These are phyloP conservation scores for Sanghuangporus weigelae DNA, from an alignment of 1,284 basidiomycete species.

Conservation along the genomic window DNA sequence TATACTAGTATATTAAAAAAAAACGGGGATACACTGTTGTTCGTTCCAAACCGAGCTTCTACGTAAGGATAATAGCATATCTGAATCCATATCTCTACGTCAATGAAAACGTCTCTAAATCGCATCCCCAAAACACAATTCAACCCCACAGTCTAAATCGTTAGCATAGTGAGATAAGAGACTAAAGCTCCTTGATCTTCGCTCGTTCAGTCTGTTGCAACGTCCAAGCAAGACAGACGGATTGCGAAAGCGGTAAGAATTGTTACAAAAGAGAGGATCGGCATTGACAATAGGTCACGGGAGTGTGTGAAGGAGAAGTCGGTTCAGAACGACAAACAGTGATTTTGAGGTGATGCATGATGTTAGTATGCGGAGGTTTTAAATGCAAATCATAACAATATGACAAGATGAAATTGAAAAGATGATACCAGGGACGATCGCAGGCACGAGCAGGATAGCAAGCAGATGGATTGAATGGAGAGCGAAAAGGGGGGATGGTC, in stretches of 20 bases:
- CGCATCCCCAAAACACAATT: not conserved
- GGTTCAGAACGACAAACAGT: not conserved
- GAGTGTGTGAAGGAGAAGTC: not conserved
- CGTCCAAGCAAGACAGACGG: not conserved
- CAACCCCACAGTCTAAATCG: not conserved
- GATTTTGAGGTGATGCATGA: not conserved
- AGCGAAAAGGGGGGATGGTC: slow-evolving; percentile 2
- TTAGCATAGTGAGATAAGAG: not conserved
- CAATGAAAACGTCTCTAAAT: not conserved
- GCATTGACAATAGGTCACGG: not conserved
- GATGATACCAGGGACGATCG: not conserved
- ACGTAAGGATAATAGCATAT: not conserved
- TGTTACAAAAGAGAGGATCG: not conserved
- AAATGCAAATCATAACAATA: too few species aligned
- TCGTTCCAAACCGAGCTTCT: not conserved
- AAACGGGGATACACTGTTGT: not conserved
- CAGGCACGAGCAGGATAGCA: not conserved
- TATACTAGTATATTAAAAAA: not conserved
- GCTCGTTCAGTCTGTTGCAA: not conserved
- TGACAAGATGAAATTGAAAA: not conserved
- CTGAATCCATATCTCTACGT: not conserved
- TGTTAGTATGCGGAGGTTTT: too few species aligned
- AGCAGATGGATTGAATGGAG: not conserved
- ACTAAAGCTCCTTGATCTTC: not conserved
- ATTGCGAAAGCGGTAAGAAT: not conserved